phyloP scores from a whole-genome alignment of 1,139 yeast species.

The Fermentozyma sake region DNA sequence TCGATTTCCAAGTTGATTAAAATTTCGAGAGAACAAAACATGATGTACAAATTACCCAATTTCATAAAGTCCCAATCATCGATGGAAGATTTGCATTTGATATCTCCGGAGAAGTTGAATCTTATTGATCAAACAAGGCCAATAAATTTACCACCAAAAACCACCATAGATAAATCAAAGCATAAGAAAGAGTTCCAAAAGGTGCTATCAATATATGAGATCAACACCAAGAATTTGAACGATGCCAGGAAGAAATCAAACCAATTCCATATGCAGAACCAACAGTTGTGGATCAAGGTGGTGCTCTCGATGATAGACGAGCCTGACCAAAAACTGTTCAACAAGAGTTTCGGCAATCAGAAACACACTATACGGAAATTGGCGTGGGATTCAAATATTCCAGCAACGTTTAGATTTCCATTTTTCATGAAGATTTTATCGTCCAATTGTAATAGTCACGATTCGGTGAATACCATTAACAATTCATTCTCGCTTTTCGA shows the following conservation, averaged over 20 bases:
- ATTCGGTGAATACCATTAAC: conserved; percentile 12
- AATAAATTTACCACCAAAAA: conserved; percentile 43
- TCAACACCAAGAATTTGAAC: conserved; percentile 16
- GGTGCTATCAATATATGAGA: conserved; percentile 29
- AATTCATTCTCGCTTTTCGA: conserved; percentile 18
- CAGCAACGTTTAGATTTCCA: conserved; percentile 22
- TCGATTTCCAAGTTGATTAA: conserved; percentile 32
- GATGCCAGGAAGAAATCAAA: conserved; percentile 19
- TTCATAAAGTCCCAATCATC: conserved; percentile 39
- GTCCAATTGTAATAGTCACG: conserved; percentile 12
- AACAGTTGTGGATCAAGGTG: conserved; percentile 26
- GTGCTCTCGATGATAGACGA: conserved; percentile 15
- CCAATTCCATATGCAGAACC: conserved; percentile 16
- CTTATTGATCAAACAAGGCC: conserved; percentile 43
- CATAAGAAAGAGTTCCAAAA: conserved; percentile 38
- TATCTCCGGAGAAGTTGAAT: conserved; percentile 40
- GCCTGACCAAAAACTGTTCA: conserved; percentile 19
- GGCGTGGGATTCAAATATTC: conserved; percentile 38
- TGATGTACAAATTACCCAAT: conserved; percentile 36
- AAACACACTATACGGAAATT: conserved; percentile 31
- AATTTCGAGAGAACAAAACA: conserved; percentile 28
- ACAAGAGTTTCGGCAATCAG: conserved; percentile 24
- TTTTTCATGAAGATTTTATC: conserved; percentile 26
- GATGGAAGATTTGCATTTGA: conserved; percentile 36
- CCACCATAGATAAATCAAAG: conserved; percentile 28